Evolutionary conservation across 805 yeast species (phyloP).

Genomic region (Starmerella vitae): DNA sequence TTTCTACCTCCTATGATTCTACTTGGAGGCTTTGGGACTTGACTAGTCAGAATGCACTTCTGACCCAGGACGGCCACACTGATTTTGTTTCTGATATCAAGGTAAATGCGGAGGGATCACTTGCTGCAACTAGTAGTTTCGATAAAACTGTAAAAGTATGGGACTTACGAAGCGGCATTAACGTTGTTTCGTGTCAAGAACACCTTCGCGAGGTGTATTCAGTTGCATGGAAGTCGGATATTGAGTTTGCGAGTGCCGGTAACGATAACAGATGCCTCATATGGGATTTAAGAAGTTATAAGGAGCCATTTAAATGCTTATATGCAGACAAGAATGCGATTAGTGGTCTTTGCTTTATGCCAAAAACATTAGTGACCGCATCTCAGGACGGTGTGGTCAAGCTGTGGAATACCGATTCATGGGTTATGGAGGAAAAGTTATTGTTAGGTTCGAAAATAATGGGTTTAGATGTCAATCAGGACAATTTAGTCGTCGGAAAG

Average conservation of each 20-base stretch:
- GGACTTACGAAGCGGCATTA: slow-evolving; percentile 74
- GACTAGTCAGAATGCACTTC: slow-evolving; percentile 35
- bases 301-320: slow-evolving; percentile 34
- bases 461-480: slow-evolving; percentile 38
- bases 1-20: slow-evolving; percentile 65
- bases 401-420: slow-evolving; percentile 54
- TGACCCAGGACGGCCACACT: slow-evolving; percentile 76
- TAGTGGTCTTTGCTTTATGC: slow-evolving; percentile 43
- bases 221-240: slow-evolving; percentile 55
- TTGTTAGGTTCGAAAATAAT: slow-evolving; percentile 56
- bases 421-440: slow-evolving; percentile 44
- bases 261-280: slow-evolving; percentile 67
- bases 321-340: slow-evolving; percentile 47
- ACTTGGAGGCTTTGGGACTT: slow-evolving; percentile 88
- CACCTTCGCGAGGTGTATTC: slow-evolving; percentile 63
- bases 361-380: slow-evolving; percentile 28
- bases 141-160: slow-evolving; percentile 65
- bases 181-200: slow-evolving; percentile 43
- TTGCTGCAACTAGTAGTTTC: slow-evolving; percentile 62
- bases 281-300: slow-evolving; percentile 65
- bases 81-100: slow-evolving; percentile 51
- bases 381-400: slow-evolving; percentile 52
- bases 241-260: slow-evolving; percentile 56
- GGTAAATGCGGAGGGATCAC: slow-evolving; percentile 54
- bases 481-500: slow-evolving; percentile 45